Base-by-base conservation (phyloP, 2,329 filamentous ascomycete species). In the Aspergillus vadensis region DNA sequence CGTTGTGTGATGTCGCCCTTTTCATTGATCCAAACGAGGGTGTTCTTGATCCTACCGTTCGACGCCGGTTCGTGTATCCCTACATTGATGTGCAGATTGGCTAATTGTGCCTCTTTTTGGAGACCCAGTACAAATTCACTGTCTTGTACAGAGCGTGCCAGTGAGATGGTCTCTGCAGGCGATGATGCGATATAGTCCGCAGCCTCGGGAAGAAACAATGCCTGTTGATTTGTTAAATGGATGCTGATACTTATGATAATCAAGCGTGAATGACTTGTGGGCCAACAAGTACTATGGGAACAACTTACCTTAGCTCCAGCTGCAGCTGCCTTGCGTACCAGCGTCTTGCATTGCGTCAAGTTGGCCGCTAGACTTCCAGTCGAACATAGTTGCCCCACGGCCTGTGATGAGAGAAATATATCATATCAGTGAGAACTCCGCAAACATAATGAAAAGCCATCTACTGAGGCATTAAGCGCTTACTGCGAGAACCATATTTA, bases 201-300 rank as follows among this genome's bases (percentile, higher is more conserved):
- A 23, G 94, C 94, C 83, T 97, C 94, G 12, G 94, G 94, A 56
- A 97, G 88, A 79, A 98, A 97, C 53, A 97, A 85, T 17, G 90
- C 86, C 85, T 91, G 63, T 15, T 39, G 57, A 38, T 41, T 19
- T 8, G 55, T 67, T 44, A 67, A 58, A 19, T 19, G 3, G 21
- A 25, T 52, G 10, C 17, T 12, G 2, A 23, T 14, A 17, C 41
- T 15, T 21, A 48, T 27, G 58, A 15, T 14, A 56, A 9, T 14
- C 36, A 15, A 19, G 4, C 15, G 27, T 27, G 4, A 14, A 4
- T n/a, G 41, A 6, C 6, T n/a, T 15, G 36, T 8, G 10, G 36
- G 15, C 30, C 6, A 27, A 12, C 14, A 2, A 38, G 8, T 27
- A 27, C 25, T 15, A 7, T 10, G 6, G 36, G 10, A 3, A 32